These are phyloP conservation scores for Leishmania turanica DNA, from an alignment of 208 protist genomes.

Conservation along the genomic window DNA sequence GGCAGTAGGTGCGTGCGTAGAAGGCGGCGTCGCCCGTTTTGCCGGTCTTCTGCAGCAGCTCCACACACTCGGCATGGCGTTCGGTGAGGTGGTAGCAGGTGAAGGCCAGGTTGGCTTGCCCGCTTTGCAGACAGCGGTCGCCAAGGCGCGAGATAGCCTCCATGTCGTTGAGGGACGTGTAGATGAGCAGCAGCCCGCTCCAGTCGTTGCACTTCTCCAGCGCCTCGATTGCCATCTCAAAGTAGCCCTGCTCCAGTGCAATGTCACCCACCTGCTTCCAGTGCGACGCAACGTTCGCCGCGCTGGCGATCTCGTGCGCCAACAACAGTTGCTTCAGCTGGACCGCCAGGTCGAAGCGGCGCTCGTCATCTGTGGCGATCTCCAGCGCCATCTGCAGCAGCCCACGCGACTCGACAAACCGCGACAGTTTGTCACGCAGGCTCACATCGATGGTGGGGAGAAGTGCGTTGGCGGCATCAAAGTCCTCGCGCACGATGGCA, in stretches of 20 bases:
- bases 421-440: constrained; percentile 90
- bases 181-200: constrained; percentile 84
- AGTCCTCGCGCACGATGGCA: constrained; percentile 95
- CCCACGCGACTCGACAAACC: constrained; percentile 95
- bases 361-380: constrained; percentile 95
- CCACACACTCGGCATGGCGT: constrained; percentile 83
- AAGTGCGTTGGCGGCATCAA: constrained; percentile 82
- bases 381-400: constrained; percentile 92
- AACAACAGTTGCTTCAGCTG: constrained; percentile 82
- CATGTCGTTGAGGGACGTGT: constrained; percentile 68
- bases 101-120: constrained; percentile 95
- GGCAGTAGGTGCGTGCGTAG: constrained; percentile 96
- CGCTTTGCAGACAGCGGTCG: constrained; percentile 53
- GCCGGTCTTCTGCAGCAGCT: constrained; percentile 84
- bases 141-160: constrained; percentile 76
- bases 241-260: constrained; percentile 72
- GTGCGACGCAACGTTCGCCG: constrained; percentile 66
- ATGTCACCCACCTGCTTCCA: constrained; percentile 97
- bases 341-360: constrained; percentile 95
- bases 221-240: constrained; percentile 85
- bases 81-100: constrained; percentile 87
- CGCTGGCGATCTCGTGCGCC: constrained; percentile 79
- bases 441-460: constrained; percentile 85
- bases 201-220: constrained; percentile 63
- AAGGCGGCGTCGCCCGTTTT: constrained; percentile 95